Conservation (phyloP, 2,329 filamentous ascomycete species). For the Nemania sp. region DNA sequence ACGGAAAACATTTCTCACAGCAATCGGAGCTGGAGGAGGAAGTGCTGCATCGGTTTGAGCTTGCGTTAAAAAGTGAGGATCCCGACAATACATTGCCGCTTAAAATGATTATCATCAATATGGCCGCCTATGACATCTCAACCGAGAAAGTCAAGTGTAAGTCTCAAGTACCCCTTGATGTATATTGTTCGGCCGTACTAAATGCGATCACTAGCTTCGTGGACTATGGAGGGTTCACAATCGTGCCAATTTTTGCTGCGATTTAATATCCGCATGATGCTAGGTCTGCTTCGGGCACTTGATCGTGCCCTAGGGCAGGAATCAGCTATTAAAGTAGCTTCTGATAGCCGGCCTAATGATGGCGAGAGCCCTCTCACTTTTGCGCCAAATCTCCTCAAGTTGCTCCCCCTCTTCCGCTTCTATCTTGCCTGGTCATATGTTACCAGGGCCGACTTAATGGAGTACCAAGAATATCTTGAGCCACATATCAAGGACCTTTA, state of each 20-base stretch:
- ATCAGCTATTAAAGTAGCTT: slow-evolving; percentile 40
- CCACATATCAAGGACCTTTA: slow-evolving; percentile 61
- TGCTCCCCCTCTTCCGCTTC: slow-evolving; percentile 65
- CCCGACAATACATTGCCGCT: slow-evolving; percentile 74
- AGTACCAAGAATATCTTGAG: slow-evolving; percentile 60
- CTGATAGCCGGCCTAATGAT: slow-evolving; percentile 43
- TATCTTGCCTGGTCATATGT: slow-evolving; percentile 67
- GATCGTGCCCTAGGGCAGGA: slow-evolving; percentile 74
- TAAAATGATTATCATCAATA: slow-evolving; percentile 87
- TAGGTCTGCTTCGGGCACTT: slow-evolving; percentile 76
- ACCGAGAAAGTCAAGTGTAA: slow-evolving; percentile 69
- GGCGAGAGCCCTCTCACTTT: slow-evolving; percentile 49
- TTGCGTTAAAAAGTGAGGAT: slow-evolving; percentile 76
- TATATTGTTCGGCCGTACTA: slow-evolving; percentile 30
- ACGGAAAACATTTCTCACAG: slow-evolving; percentile 78
- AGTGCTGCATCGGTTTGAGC: slow-evolving; percentile 80
- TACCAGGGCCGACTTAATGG: slow-evolving; percentile 59
- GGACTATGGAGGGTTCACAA: slow-evolving; percentile 58
- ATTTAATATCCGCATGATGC: slow-evolving; percentile 83
- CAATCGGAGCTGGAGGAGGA: slow-evolving; percentile 87
- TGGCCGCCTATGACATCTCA: slow-evolving; percentile 83
- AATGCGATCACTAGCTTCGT: slow-evolving; percentile 56
- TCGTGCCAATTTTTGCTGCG: slow-evolving; percentile 76
- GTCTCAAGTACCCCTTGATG: slow-evolving; percentile 38
- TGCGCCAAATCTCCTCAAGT: slow-evolving; percentile 55